Percentiles rank a stretch among this genome's conserved stretches.
phyloP scores from a whole-genome alignment of 176 grass and related monocot genomes.

The Cymbopogon citratus region DNA sequence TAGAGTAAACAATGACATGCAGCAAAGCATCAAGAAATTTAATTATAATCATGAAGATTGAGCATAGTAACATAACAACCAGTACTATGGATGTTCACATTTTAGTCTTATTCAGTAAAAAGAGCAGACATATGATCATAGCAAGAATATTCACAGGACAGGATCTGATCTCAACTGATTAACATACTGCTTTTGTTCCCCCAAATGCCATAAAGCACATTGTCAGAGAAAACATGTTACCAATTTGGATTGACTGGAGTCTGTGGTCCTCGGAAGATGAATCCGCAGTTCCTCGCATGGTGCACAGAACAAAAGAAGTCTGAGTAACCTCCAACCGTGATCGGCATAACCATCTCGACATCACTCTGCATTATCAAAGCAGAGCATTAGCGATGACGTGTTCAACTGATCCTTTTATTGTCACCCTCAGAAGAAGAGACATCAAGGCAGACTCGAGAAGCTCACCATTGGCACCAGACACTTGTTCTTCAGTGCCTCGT shows the following conservation, averaged over 20 bases:
- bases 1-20: slow-evolving; percentile 12
- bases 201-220: not conserved
- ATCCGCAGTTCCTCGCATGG: slow-evolving; percentile 90
- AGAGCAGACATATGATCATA: no score
- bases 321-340: slow-evolving; percentile 78
- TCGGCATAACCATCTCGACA: slow-evolving; percentile 79
- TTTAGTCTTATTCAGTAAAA: not conserved
- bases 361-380: slow-evolving; percentile 45
- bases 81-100: no score
- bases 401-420: not conserved
- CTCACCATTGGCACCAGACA: slow-evolving; percentile 81
- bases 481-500: slow-evolving; percentile 63
- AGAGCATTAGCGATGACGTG: slow-evolving; percentile 3
- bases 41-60: not conserved
- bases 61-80: not conserved
- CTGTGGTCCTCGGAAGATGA: slow-evolving; percentile 80
- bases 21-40: slow-evolving; percentile 4
- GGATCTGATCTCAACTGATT: not conserved
- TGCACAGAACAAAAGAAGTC: slow-evolving; percentile 94
- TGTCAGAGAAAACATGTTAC: slow-evolving; percentile 37
- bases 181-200: not conserved
- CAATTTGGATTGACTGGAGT: slow-evolving; percentile 83
- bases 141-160: not conserved
- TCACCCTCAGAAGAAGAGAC: not conserved
- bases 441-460: not conserved